Evolutionary conservation across 2,329 filamentous ascomycete species (phyloP).

Genomic region (Talaromyces sp.): DNA sequence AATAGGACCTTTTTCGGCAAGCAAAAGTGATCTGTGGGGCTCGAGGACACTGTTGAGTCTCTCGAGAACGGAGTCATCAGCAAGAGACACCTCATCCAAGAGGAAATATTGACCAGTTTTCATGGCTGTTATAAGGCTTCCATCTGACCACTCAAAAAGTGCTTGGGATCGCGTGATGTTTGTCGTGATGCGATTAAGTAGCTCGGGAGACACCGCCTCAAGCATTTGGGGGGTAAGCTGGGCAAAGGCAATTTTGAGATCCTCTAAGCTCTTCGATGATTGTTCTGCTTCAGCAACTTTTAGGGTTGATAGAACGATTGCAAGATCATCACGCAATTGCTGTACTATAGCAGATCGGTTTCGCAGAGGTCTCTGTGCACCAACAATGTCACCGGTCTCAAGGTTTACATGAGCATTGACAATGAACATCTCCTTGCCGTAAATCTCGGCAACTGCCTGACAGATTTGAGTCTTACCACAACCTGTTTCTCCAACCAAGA

Average conservation of each 20-base stretch:
- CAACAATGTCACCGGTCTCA: constrained; percentile 94
- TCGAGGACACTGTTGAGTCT: constrained; percentile 95
- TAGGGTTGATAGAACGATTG: constrained; percentile 39
- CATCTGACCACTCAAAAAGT: constrained; percentile 94
- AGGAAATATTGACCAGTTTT: constrained; percentile 84
- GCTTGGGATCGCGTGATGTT: constrained; percentile 67
- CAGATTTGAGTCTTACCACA: constrained; percentile 97
- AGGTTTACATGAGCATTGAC: constrained; percentile 98
- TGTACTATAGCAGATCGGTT: constrained; percentile 73
- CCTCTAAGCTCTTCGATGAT: constrained; percentile 47
- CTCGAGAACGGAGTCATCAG: constrained; percentile 95
- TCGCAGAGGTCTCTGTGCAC: constrained; percentile 84
- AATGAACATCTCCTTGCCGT: constrained; percentile 72
- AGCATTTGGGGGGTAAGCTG: constrained; percentile 45
- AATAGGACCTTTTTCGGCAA: constrained; percentile 88
- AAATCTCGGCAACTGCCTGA: constrained; percentile 81
- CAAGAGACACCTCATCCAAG: constrained; percentile 94
- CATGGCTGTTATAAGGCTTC: constrained; percentile 92
- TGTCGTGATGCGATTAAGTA: constrained; percentile 43
- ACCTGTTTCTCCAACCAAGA: constrained; percentile 93
- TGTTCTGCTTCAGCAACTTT: constrained; percentile 22
- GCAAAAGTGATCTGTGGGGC: constrained; percentile 74
- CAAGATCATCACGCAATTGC: constrained; percentile 60
- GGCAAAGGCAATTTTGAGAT: constrained; percentile 59
- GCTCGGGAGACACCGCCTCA: constrained; percentile 46